Percentiles rank a stretch among this genome's conserved stretches.
Evolutionary conservation across 1,139 yeast genomes (phyloP).

Genomic region (Lodderomyces elongisporus): DNA sequence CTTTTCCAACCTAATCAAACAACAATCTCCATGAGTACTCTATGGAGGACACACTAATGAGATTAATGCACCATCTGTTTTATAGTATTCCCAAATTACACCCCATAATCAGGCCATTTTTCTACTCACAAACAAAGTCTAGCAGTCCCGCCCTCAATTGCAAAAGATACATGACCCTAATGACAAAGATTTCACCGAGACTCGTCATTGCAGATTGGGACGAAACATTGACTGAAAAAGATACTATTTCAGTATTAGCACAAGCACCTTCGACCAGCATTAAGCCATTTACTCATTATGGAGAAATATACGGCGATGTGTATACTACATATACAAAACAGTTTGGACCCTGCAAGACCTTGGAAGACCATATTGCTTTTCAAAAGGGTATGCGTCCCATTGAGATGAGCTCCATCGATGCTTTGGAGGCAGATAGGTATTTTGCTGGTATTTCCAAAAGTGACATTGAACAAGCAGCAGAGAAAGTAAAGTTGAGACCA

Average conservation of each 20-base stretch:
- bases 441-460: constrained; percentile 40
- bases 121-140: too few relatives aligned
- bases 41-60: too few relatives aligned
- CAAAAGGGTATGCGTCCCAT: constrained; percentile 42
- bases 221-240: constrained; percentile 57
- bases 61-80: too few relatives aligned
- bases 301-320: constrained; percentile 38
- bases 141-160: too few relatives aligned
- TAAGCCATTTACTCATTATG: constrained; percentile 43
- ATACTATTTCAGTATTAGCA: constrained; percentile 53
- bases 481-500: constrained; percentile 34
- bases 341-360: constrained; percentile 19
- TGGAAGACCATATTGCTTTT: constrained; percentile 35
- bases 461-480: constrained; percentile 31
- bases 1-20: too few relatives aligned
- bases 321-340: constrained; percentile 19
- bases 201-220: constrained; percentile 60
- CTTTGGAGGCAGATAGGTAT: constrained; percentile 34
- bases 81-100: too few relatives aligned
- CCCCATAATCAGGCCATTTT: too few relatives aligned
- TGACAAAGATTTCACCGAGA: constrained; percentile 6
- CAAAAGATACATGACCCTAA: too few relatives aligned
- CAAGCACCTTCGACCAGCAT: constrained; percentile 43
- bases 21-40: too few relatives aligned
- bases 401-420: constrained; percentile 48